Evolutionary conservation across 345 rosid genomes (phyloP).

Genomic region (Streptanthus diversifolius): DNA sequence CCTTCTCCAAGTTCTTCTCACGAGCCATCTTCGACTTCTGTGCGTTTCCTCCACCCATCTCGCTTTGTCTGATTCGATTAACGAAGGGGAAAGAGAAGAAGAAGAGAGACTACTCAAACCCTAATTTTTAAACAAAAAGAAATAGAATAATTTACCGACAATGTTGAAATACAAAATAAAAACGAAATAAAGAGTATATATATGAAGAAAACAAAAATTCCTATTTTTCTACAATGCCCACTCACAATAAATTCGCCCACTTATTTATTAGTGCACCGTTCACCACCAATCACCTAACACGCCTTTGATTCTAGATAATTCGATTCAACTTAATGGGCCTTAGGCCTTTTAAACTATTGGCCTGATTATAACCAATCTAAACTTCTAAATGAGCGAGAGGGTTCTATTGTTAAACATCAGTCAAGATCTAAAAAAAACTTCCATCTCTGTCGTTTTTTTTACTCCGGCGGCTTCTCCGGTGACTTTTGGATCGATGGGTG

Average conservation of each 20-base stretch:
- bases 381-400: background rate
- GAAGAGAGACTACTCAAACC: slow-evolving; percentile 25
- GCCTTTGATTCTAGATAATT: slow-evolving; percentile 1
- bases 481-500: slow-evolving; percentile 47
- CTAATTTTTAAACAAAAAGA: slow-evolving; percentile 19
- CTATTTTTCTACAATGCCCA: too few species aligned
- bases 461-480: slow-evolving; percentile 19
- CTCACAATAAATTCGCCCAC: too few species aligned
- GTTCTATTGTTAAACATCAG: background rate
- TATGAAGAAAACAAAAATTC: too few species aligned
- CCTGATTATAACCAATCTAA: background rate
- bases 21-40: slow-evolving; percentile 59
- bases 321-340: background rate
- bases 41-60: slow-evolving; percentile 59
- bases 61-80: slow-evolving; percentile 11
- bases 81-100: background rate
- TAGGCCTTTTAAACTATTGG: background rate
- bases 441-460: background rate
- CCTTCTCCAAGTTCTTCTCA: slow-evolving; percentile 50
- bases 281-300: too few species aligned
- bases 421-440: slow-evolving; percentile 17
- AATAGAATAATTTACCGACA: slow-evolving; percentile 9
- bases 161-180: background rate
- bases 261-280: too few species aligned
- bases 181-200: background rate